Evolutionary conservation across 495 filamentous ascomycete species (phyloP), one percentile per base, ranked within the genome.

Genomic region (Podospora anserina): DNA sequence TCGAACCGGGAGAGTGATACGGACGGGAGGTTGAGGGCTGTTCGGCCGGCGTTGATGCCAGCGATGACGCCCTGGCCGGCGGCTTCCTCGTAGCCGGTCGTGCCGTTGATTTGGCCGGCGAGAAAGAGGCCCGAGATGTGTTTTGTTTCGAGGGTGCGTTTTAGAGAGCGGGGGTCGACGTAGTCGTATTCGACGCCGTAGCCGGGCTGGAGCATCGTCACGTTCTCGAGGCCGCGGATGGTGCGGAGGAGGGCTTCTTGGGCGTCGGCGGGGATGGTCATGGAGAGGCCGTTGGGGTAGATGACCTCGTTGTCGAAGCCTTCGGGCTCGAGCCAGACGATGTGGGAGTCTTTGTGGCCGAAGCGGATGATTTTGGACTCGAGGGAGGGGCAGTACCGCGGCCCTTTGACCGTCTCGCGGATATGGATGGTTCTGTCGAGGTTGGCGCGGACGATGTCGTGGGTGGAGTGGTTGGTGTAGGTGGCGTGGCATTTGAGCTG

Each of bases 141-240:
- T 78, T 99, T 99, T 5, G 95, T 98, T 75, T 99, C 96, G 9
- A 99, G 87, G 0, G 95, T 93, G 23, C 91, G 87, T 69, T 88
- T 89, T 9, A 99, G 83, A 74, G 88, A 90, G 64, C 95, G 91
- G 9, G 95, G 96, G 76, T 99, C 95, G 11, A 99, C 91, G 78
- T 98, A 99, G 82, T 99, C 95, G 78, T 99, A 99, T 79, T 99
- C 95, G 6, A 99, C 95, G 59, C 95, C 95, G 76, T 99, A 99
- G 61, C 95, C 95, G 2, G 95, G 89, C 74, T 98, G 96, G 4
- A 97, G 89, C 96, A 99, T 98, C 58, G 80, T 87, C 3, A 92
- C 92, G 70, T 97, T 88, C 76, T 97, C 94, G 27, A 99, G 87
- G 15, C 95, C 95, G 19, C 78, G 84, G 65, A 99, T 89, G 0